Conservation (phyloP, 2,329 filamentous ascomycete genomes). For the Fusarium sp. region DNA sequence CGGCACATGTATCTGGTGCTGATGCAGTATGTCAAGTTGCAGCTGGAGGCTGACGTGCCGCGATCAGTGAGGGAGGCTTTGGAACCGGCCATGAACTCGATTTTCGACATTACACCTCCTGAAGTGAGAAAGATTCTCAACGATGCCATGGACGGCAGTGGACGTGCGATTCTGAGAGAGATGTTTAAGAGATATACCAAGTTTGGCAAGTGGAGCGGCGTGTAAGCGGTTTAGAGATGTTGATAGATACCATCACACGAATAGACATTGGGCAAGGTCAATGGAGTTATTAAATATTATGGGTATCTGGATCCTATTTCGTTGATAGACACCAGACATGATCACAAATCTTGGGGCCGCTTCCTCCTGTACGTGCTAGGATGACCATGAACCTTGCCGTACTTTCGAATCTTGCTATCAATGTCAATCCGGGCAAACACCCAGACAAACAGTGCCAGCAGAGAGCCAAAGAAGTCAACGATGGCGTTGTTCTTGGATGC, state of each 20-base stretch:
- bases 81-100: constrained; percentile 68
- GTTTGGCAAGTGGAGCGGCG: constrained; percentile 74
- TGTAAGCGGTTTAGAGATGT: constrained; percentile 51
- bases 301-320: constrained; percentile 28
- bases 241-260: constrained; percentile 32
- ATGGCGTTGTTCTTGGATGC: constrained; percentile 69
- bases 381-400: constrained; percentile 69
- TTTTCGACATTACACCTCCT: constrained; percentile 68
- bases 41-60: constrained; percentile 66
- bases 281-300: constrained; percentile 28
- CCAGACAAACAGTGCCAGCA: constrained; percentile 66
- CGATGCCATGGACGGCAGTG: constrained; percentile 69
- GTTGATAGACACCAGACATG: not conserved
- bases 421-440: constrained; percentile 68
- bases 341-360: constrained; percentile 18
- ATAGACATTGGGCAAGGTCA: constrained; percentile 18
- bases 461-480: constrained; percentile 68
- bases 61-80: constrained; percentile 66
- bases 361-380: constrained; percentile 61
- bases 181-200: constrained; percentile 70
- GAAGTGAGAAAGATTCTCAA: constrained; percentile 68
- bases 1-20: constrained; percentile 72
- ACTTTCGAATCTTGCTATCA: constrained; percentile 68
- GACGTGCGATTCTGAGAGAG: constrained; percentile 68
- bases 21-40: constrained; percentile 70